phyloP scores from a whole-genome alignment of 495 filamentous ascomycete species.

The Penicillium longicatenatum region DNA sequence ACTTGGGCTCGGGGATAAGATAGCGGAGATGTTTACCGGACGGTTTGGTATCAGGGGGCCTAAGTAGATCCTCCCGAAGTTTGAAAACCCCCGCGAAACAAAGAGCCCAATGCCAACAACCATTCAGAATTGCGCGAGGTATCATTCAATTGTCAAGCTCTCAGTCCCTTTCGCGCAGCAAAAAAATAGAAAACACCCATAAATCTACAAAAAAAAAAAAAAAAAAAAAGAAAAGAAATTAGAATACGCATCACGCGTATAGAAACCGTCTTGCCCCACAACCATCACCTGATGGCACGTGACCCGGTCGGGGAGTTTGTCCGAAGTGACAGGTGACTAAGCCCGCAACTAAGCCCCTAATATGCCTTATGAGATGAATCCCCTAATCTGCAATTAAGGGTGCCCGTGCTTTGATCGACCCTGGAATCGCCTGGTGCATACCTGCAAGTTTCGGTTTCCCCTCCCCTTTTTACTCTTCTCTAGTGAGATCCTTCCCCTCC shows the following conservation, averaged over 20 bases:
- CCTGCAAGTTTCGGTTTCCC: slow-evolving; percentile 17
- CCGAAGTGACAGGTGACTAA: slow-evolving; percentile 3
- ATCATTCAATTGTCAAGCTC: background rate
- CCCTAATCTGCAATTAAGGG: slow-evolving; percentile 27
- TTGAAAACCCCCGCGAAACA: background rate
- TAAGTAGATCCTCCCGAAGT: slow-evolving; percentile 4
- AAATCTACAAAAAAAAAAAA: background rate
- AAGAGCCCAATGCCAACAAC: background rate
- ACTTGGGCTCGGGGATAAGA: slow-evolving; percentile 2
- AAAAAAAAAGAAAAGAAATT: background rate
- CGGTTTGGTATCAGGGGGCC: slow-evolving; percentile 3
- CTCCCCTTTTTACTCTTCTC: slow-evolving; percentile 13
- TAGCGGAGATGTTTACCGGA: slow-evolving; percentile 3
- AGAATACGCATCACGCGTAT: background rate
- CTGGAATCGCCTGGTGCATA: slow-evolving; percentile 28
- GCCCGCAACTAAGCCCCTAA: slow-evolving; percentile 5
- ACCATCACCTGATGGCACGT: background rate
- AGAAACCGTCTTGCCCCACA: background rate
- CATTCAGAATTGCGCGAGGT: background rate
- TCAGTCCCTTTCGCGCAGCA: background rate
- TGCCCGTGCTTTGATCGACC: slow-evolving; percentile 35
- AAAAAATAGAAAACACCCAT: background rate
- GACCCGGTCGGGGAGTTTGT: slow-evolving; percentile 1
- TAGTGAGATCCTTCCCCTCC: slow-evolving; percentile 16
- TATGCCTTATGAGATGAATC: slow-evolving; percentile 10